Evolutionary conservation across 2,329 filamentous ascomycete genomes (phyloP).

Genomic region (Colletotrichum horii): DNA sequence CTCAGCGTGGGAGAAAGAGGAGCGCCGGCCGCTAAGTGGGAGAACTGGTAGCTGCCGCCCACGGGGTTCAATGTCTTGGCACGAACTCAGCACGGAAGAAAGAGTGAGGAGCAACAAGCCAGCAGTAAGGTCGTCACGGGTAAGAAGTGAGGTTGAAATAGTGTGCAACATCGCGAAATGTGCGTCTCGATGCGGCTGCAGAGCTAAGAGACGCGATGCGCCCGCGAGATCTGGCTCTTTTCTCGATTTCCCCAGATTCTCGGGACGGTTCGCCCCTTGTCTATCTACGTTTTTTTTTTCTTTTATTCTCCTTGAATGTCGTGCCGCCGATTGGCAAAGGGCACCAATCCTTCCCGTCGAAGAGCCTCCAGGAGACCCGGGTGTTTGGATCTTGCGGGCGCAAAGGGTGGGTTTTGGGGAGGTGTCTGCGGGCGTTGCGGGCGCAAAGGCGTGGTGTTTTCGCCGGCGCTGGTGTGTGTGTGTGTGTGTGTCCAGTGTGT

Average conservation of each 20-base stretch:
- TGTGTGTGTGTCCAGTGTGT: background rate
- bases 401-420: constrained; percentile 16
- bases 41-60: background rate
- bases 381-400: constrained; percentile 18
- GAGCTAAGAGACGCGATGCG: background rate
- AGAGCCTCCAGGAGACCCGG: background rate
- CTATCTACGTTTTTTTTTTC: background rate
- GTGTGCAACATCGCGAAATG: background rate
- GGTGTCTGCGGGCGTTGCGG: constrained; percentile 7
- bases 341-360: background rate
- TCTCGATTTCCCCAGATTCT: constrained; percentile 5
- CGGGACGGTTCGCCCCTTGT: background rate
- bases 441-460: background rate
- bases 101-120: background rate
- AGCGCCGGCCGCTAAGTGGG: background rate
- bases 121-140: background rate
- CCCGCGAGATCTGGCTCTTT: background rate
- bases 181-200: background rate
- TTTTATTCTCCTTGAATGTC: background rate
- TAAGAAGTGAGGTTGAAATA: background rate
- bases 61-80: background rate
- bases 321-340: background rate
- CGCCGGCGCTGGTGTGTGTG: background rate
- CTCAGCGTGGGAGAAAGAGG: background rate
- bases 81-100: background rate